Conservation (phyloP, 345 rosid species). For the Acer campestre region DNA sequence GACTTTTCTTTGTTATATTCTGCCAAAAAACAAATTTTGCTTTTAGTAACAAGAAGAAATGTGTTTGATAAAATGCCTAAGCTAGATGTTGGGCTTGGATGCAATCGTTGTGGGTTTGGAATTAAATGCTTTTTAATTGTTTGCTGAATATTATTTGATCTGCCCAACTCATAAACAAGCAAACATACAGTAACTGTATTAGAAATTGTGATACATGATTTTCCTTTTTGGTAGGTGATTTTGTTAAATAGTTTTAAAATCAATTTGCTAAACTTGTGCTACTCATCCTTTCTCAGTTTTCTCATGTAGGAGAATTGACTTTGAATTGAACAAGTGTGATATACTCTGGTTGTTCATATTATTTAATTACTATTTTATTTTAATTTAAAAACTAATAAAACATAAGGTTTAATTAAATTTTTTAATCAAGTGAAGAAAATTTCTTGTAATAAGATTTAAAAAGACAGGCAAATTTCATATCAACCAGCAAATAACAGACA, state of each 20-base stretch:
- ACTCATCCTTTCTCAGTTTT: not conserved
- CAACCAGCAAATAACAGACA: not conserved
- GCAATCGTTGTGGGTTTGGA: not conserved
- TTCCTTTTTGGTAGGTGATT: not conserved
- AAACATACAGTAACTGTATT: not conserved
- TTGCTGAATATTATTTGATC: not conserved
- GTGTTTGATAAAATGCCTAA: not conserved
- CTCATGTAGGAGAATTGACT: not conserved
- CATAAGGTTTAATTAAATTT: not conserved
- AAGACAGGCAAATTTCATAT: not conserved
- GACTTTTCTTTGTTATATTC: not conserved
- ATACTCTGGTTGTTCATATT: not conserved
- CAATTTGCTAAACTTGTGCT: not conserved
- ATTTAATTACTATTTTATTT: not conserved
- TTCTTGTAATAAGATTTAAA: too few relatives aligned
- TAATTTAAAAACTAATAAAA: not conserved
- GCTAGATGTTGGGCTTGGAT: not conserved
- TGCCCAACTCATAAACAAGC: not conserved
- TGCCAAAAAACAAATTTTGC: not conserved
- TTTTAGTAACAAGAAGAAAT: too few relatives aligned
- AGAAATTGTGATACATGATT: not conserved
- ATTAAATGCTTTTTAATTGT: not conserved
- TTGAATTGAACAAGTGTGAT: not conserved
- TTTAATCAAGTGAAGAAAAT: too few relatives aligned
- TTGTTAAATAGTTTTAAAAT: not conserved